Base-by-base conservation (phyloP, 2,329 filamentous ascomycete species). In the Dichotomopilus funicola region DNA sequence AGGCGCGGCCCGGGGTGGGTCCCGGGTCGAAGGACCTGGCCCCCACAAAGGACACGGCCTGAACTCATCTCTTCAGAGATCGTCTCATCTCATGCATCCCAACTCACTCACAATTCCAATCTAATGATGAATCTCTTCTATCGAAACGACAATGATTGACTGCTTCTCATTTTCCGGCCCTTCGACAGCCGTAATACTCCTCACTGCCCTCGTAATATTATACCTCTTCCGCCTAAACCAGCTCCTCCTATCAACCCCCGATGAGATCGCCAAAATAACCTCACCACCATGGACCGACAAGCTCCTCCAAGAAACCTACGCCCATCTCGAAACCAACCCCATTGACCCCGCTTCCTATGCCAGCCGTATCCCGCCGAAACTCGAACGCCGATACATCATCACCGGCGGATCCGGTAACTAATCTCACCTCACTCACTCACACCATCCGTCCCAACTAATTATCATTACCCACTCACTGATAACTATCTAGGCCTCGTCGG, bases 401-500 rank as follows among this genome's bases (percentile, higher is more conserved):
- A 75, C 74, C 0, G 74, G 75, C 6, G 75, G 75, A 8, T 76
- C 73, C 10, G 75, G 73, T 74, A 56, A 64, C 70, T 67, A 19
- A 9, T 11, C 12, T 38, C 12, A 8, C 37, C 37, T 8, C 12
- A 12, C 37, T 43, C 6, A 34, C 38, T 7, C 19, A 5, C 38
- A 13, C 11, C 33, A 27, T 44, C n/a, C n/a, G n/a, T n/a, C n/a
- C 45, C 47, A 11, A 57, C 51, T 27, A 37, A n/a, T n/a, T n/a
- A n/a, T n/a, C n/a, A n/a, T n/a, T n/a, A n/a, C n/a, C n/a, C n/a
- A n/a, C n/a, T 27, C 19, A 27, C 19, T 27, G n/a, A n/a, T 27
- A 19, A 13, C 35, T 46, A 43, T 12, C 43, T 10, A 79, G 78
- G 79, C 6, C 73, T 82, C 27, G 76, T 83, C 0, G 80, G 80